Percentiles rank a stretch among this genome's conserved stretches.
Evolutionary conservation across 495 filamentous ascomycete genomes (phyloP).

Genomic region (Lindgomyces ingoldianus): DNA sequence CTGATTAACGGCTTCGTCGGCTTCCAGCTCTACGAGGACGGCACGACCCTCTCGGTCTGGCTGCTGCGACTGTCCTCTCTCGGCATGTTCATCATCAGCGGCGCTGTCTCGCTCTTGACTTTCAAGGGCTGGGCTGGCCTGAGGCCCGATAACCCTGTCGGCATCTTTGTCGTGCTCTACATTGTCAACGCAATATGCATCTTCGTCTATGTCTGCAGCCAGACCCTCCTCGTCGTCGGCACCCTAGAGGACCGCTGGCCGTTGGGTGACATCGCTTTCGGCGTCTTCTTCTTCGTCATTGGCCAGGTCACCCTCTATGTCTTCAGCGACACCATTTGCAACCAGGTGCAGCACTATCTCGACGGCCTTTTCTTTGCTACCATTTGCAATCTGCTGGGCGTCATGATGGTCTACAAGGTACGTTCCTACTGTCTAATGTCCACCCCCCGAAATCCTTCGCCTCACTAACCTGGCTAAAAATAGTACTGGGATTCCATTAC

Average conservation of each 20-base stretch:
- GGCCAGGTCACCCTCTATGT: conserved; percentile 93
- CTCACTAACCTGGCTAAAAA: conserved; percentile 30
- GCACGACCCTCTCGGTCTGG: conserved; percentile 94
- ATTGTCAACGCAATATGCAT: conserved; percentile 85
- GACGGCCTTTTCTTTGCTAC: conserved; percentile 96
- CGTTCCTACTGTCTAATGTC: conserved; percentile 10
- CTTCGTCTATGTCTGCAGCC: conserved; percentile 81
- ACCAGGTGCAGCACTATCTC: conserved; percentile 84
- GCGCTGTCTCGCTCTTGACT: conserved; percentile 83
- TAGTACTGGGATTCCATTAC: conserved; percentile 99
- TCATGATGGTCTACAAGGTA: conserved; percentile 99
- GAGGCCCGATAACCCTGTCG: conserved; percentile 78
- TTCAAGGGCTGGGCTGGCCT: conserved; percentile 92
- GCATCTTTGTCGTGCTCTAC: conserved; percentile 91
- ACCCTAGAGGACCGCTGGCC: conserved; percentile 97
- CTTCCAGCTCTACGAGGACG: conserved; percentile 98
- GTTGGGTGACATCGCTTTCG: conserved; percentile 88
- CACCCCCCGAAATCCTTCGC: conserved; percentile 16
- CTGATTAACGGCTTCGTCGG: conserved; percentile 98
- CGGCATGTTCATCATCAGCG: conserved; percentile 82
- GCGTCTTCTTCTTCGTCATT: conserved; percentile 85
- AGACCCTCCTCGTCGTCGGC: conserved; percentile 81
- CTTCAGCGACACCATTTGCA: conserved; percentile 83
- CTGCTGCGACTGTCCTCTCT: conserved; percentile 75
- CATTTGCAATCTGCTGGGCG: conserved; percentile 86